These are phyloP conservation scores for Novakomyces olei DNA, from an alignment of 805 yeast genomes.

Conservation along the genomic window DNA sequence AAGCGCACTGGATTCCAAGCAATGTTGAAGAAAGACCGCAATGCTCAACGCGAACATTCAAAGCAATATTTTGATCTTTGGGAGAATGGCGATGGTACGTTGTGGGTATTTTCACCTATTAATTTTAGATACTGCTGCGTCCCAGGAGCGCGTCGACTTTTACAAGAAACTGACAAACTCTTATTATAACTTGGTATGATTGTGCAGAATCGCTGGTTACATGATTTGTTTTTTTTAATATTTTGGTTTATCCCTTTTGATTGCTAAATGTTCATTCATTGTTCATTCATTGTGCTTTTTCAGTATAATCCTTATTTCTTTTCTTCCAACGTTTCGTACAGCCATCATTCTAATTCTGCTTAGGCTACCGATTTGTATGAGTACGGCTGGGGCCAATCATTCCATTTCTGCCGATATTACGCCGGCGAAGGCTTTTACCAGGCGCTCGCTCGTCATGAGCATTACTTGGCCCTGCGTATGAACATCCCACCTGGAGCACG, in stretches of 20 bases:
- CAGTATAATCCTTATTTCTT: too few relatives aligned
- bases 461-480: constrained; percentile 73
- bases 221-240: too few relatives aligned
- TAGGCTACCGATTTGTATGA: constrained; percentile 41
- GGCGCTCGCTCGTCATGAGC: constrained; percentile 94
- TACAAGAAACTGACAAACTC: constrained; percentile 83
- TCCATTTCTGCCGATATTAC: constrained; percentile 90
- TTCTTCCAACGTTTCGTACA: too few relatives aligned
- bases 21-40: constrained; percentile 49
- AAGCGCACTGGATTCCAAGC: constrained; percentile 54
- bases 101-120: too few relatives aligned
- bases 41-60: constrained; percentile 63
- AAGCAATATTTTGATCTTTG: constrained; percentile 89
- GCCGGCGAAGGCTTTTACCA: constrained; percentile 83
- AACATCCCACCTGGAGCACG: constrained; percentile 56
- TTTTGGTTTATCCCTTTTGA: too few relatives aligned
- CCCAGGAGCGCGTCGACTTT: constrained; percentile 43
- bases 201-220: constrained; percentile 50
- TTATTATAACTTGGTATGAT: constrained; percentile 84
- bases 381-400: constrained; percentile 97
- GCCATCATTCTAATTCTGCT: too few relatives aligned
- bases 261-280: too few relatives aligned
- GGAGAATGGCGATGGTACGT: constrained; percentile 76
- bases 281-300: too few relatives aligned
- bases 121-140: constrained; percentile 40